Conservation (phyloP, 164 flowering plant genomes). For the Vitis labrusca region DNA sequence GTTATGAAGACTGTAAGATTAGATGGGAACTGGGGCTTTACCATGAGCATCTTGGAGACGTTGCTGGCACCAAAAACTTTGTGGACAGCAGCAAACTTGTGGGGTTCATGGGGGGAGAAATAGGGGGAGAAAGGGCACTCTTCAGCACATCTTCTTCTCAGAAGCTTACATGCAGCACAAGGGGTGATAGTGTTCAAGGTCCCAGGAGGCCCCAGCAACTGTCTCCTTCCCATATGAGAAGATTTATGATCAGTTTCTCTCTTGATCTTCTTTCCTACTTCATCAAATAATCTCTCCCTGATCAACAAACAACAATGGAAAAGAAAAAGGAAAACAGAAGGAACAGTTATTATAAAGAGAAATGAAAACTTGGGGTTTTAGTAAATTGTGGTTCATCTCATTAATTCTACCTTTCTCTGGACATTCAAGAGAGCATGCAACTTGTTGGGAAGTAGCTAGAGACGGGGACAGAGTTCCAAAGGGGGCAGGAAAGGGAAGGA, state of each 20-base stretch:
- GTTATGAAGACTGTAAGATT: neutral
- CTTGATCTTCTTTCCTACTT: slow-evolving; percentile 34
- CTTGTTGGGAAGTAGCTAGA: slow-evolving; percentile 3
- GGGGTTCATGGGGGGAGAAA: slow-evolving; percentile 45
- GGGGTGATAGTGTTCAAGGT: slow-evolving; percentile 40
- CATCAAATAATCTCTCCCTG: slow-evolving; percentile 36
- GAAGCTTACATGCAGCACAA: slow-evolving; percentile 46
- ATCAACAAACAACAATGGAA: neutral
- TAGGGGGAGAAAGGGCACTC: slow-evolving; percentile 50
- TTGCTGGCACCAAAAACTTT: slow-evolving; percentile 49
- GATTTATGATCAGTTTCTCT: slow-evolving; percentile 15
- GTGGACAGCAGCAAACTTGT: slow-evolving; percentile 43
- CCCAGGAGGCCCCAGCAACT: slow-evolving; percentile 16
- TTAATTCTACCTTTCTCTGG: slow-evolving; percentile 34
- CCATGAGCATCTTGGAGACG: slow-evolving; percentile 44
- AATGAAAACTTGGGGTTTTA: neutral
- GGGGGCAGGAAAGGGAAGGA: neutral
- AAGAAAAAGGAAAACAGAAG: neutral
- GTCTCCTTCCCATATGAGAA: slow-evolving; percentile 32
- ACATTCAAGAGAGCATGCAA: slow-evolving; percentile 34
- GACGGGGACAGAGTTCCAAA: neutral
- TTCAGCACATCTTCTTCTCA: slow-evolving; percentile 43
- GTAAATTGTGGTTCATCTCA: neutral
- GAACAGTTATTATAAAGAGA: neutral
- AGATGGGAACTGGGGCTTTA: neutral